A percentile compares a stretch with the other conserved stretches of the same genome.
Evolutionary conservation across 2,329 filamentous ascomycete genomes (phyloP).

Genomic region (Sarocladium oryzae): DNA sequence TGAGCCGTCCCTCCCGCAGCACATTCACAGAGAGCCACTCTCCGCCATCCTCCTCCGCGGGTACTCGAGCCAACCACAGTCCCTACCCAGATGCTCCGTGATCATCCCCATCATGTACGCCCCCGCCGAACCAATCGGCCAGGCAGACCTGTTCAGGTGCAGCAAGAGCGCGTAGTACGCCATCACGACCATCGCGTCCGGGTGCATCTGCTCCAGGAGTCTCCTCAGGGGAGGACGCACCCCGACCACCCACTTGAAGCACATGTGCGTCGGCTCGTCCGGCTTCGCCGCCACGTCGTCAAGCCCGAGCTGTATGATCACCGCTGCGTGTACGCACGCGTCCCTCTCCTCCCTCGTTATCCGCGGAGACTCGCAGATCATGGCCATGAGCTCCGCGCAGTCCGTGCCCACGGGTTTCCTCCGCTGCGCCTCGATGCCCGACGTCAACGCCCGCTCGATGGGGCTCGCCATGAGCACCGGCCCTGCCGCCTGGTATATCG

Average conservation of each 20-base stretch:
- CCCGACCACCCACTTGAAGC: conserved; percentile 21
- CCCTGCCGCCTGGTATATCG: conserved; percentile 11
- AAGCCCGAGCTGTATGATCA: not conserved
- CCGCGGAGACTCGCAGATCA: not conserved
- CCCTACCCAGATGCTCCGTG: conserved; percentile 19
- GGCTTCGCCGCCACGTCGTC: not conserved
- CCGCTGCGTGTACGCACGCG: not conserved
- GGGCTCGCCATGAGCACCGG: not conserved
- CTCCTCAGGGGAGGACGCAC: conserved; percentile 27
- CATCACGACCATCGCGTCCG: conserved; percentile 39
- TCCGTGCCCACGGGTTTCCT: not conserved
- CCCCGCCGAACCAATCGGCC: conserved; percentile 31
- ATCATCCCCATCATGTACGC: conserved; percentile 24
- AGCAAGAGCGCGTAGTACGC: conserved; percentile 44
- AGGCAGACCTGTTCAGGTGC: conserved; percentile 31
- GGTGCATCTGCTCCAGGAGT: conserved; percentile 25
- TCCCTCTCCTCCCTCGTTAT: not conserved
- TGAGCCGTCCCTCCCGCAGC: no score
- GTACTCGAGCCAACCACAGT: conserved; percentile 22
- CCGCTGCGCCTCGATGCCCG: not conserved
- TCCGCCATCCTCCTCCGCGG: conserved; percentile 2
- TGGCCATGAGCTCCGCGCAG: not conserved
- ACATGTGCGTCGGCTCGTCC: conserved; percentile 2
- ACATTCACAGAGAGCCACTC: no score
- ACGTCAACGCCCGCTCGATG: not conserved